Evolutionary conservation across 2,329 filamentous ascomycete genomes (phyloP), one percentile per base, ranked within the genome.

Genomic region (Sphaerostilbella broomeana): DNA sequence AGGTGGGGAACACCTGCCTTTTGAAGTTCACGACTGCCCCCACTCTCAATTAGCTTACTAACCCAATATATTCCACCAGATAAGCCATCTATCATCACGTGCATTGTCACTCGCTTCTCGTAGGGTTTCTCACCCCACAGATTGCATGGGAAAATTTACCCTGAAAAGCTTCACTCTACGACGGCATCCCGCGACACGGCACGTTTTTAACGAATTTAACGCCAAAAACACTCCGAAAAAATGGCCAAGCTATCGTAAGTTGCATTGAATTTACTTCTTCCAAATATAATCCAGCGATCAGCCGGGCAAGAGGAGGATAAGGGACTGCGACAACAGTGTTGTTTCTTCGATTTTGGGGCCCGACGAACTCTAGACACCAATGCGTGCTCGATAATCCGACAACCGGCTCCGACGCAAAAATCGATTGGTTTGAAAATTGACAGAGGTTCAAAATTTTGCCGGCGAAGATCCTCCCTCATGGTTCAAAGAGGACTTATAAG

Each of bases 171-270:
- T 48, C 50, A 54, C 53, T 50, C 57, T 52, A 59, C 56, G 56
- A 62, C 56, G 54, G 56, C 55, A 58, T 52, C 51, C 53, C 52
- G 56, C 57, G 54, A 61, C 52, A 54, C 55, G 59, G 59, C 54
- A 61, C 52, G 52, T 55, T 58, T 51, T 49, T 54, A 48, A 61
- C 58, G 59, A 62, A 60, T 52, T 24, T 58, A 62, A 64, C 62
- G 60, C 57, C 62, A 57, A 55, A 59, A 56, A 60, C 57, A 64
- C 63, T 63, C 67, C 64, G 63, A 68, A 63, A 69, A 65, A 75
- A 79, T 79, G 75, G 75, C 74, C 65, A 79, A 79, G 68, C 59
- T 72, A 54, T 77, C 73, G 75, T 79, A 71, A 69, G 75, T 77
- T 18, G 38, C 27, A 43, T 20, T 43, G 26, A 35, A 45, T 44